Conservation (phyloP, 345 rosid species). For the Eucalyptus coolabah region DNA sequence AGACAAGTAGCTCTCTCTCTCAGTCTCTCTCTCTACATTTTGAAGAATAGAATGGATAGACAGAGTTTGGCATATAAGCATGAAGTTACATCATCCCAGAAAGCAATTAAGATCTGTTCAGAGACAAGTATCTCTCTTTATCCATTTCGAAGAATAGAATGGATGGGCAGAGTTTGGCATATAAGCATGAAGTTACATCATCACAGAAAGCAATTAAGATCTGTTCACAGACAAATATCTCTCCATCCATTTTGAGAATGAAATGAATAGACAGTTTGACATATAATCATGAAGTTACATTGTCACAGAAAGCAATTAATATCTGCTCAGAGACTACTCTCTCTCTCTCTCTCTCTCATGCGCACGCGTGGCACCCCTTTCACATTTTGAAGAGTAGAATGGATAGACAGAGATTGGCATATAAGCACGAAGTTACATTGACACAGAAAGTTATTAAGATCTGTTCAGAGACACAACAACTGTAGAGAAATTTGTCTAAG, state of each 20-base stretch:
- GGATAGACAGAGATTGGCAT: background rate
- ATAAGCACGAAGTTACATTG: background rate
- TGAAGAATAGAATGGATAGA: background rate
- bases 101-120: background rate
- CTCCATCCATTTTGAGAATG: background rate
- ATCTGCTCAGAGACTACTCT: no score
- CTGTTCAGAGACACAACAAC: background rate
- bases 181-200: background rate
- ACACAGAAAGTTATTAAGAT: background rate
- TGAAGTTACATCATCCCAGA: background rate
- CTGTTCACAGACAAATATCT: background rate
- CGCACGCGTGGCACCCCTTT: fast-evolving
- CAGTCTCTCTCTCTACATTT: background rate
- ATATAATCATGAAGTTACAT: no score
- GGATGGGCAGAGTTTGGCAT: background rate
- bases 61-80: background rate
- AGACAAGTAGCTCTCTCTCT: no score
- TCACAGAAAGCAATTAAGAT: background rate
- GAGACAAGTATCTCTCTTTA: background rate
- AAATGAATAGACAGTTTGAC: background rate
- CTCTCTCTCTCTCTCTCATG: no score
- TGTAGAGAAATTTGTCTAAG: background rate
- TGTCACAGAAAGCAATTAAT: no score
- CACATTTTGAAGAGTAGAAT: background rate
- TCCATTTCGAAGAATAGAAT: background rate